Base-by-base conservation (phyloP, 257 asterid species). In the Nicotiana paniculata region DNA sequence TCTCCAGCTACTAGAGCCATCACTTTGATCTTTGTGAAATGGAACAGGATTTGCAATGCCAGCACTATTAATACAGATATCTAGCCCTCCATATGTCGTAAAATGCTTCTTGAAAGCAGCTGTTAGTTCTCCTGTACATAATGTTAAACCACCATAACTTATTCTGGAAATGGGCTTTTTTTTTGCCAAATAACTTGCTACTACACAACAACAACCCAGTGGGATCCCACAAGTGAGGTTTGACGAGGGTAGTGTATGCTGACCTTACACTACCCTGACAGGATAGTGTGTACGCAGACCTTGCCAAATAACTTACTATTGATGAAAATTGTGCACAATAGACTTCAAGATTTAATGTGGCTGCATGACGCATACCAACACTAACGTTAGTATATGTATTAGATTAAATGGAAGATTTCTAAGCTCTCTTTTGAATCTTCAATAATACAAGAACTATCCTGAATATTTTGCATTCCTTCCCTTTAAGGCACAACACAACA, bases 1-100 rank as follows among this genome's bases (percentile, higher is more conserved):
- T 83, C 95, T 94, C 99, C 98, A 94, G 5, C 97, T 88, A 7
- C 83, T 86, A 35, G 90, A 85, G 78, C 97, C 98, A 88, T 94
- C 98, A 83, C 88, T 96, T 79, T 62, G 84, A 79, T 94, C 97
- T 69, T 81, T 82, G 65, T 84, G 53, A 85, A 96, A 94, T 8
- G 92, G 91, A 82, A 90, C 33, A 57, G 87, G 84, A 86, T 80
- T 91, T 21, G 59, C 80, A 64, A 94, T 92, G 78, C 99, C 99
- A 53, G 98, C 99, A 82, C 85, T 84, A 83, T 92, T 94, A 69
- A 96, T 86, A 88, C 97, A 96, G 86, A 96, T 86, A 85, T 96
- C 97, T 91, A 96, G 83, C 39, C 98, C 97, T 83, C 95, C 95
- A 72, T 88, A 94, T 17, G 92, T 87, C 55, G 83, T 88, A 9